These are phyloP conservation scores for Nigrospora sphaerica DNA, from an alignment of 2,329 filamentous ascomycete genomes.

Conservation along the genomic window DNA sequence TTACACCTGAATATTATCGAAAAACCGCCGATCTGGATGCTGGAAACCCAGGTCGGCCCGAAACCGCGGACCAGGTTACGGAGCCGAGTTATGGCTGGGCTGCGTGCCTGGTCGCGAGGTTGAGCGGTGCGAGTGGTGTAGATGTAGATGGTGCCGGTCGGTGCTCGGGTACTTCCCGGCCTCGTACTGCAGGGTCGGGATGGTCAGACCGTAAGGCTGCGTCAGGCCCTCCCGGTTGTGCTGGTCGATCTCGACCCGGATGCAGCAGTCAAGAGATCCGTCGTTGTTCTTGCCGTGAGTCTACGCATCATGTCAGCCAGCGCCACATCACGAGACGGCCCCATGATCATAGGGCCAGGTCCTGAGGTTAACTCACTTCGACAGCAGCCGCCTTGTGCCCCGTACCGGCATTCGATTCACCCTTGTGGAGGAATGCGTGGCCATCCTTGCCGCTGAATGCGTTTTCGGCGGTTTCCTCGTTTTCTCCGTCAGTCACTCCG, in stretches of 20 bases:
- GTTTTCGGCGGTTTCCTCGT: conserved; percentile 9
- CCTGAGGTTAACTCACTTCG: conserved; percentile 15
- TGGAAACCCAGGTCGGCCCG: too few relatives aligned
- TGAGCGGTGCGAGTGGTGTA: conserved; percentile 18
- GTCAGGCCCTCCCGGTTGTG: conserved; percentile 75
- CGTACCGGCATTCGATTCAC: conserved; percentile 74
- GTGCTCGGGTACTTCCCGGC: conserved; percentile 19
- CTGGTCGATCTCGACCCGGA: conserved; percentile 84
- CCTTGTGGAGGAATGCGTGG: conserved; percentile 64
- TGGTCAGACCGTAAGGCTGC: conserved; percentile 72
- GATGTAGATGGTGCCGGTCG: conserved; percentile 10
- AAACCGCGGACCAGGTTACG: too few relatives aligned
- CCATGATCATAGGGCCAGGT: too few relatives aligned
- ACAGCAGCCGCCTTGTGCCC: conserved; percentile 63
- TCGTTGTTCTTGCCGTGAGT: conserved; percentile 47
- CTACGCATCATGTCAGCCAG: neutral
- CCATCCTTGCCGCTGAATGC: conserved; percentile 49
- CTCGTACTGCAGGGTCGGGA: conserved; percentile 57
- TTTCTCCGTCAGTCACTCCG: conserved; percentile 6
- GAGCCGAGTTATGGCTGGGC: too few relatives aligned
- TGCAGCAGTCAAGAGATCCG: conserved; percentile 68
- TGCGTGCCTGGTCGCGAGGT: conserved; percentile 14
- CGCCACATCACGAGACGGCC: too few relatives aligned
- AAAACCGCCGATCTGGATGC: too few relatives aligned
- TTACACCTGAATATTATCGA: too few relatives aligned